Base-by-base conservation (phyloP, 495 filamentous ascomycete species). In the Trichoderma orchidacearum region DNA sequence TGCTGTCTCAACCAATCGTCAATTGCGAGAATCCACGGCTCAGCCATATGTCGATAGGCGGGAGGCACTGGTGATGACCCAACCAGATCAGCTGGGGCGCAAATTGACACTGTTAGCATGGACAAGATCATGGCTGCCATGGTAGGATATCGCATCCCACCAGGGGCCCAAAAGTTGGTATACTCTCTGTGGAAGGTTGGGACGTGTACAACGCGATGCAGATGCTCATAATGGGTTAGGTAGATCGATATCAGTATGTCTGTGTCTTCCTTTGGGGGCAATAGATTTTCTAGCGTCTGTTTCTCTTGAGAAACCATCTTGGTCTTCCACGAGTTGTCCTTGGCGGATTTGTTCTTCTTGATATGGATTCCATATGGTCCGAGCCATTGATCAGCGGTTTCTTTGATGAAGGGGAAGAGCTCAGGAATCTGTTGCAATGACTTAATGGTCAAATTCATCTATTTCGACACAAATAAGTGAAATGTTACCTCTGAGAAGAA, bases 41-140 rank as follows among this genome's bases (percentile, higher is more conserved):
- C 62, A 30, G 62, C 62, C 62, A 58, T 62, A 18, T 65, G 57
- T 85, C 57, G 91, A 90, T 65, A 81, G 83, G 53, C 80, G 85
- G 30, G 85, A 85, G 29, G 71, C 78, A 31, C 84, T 82, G 4
- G 79, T 89, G 74, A 88, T 90, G 70, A 74, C 83, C 56, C 86
- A 82, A 65, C 86, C 85, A 50, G 69, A 83, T 60, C 86, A 85
- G 2, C 83, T 76, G 65, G 84, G 86, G 58, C 58, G 21, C 64
- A 65, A 15, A 48, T 27, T 11, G 66, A 65, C 8, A 68, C 64
- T 3, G 68, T 58, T 11, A 68, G 62, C 58, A 70, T 70, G 27
- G 62, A 59, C 5, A 70, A 45, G 1, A 72, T 21, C 5, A 69
- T 64, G 13, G 60, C 69, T 3, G 65, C 66, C 30, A 67, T 64